Conservation (phyloP, 1,139 yeast species). For the Geotrichum macrosporum region DNA sequence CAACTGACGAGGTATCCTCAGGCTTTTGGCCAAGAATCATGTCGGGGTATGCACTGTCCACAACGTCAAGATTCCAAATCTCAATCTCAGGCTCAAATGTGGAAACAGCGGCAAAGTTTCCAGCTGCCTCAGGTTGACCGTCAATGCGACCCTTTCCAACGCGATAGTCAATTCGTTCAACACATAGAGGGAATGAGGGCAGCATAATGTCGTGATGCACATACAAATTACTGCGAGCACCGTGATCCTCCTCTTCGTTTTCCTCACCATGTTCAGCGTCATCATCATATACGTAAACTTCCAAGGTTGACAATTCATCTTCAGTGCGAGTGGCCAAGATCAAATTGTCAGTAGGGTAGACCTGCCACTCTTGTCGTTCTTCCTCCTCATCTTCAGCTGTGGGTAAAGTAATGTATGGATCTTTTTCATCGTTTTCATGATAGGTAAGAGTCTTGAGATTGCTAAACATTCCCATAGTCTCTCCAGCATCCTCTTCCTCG, state of each 20-base stretch:
- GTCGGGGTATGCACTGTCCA: constrained; percentile 94
- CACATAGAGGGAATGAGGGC: constrained; percentile 94
- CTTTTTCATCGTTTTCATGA: constrained; percentile 57
- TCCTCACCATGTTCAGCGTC: constrained; percentile 56
- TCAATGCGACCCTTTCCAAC: constrained; percentile 31
- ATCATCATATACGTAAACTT: constrained; percentile 91
- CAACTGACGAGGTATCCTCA: constrained; percentile 44
- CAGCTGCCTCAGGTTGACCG: constrained; percentile 42
- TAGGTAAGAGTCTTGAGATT: constrained; percentile 46
- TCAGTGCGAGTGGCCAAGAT: constrained; percentile 92
- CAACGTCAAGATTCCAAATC: constrained; percentile 89
- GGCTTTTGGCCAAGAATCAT: constrained; percentile 79
- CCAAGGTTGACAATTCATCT: constrained; percentile 88
- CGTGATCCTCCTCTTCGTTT: constrained; percentile 52
- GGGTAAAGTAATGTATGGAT: constrained; percentile 68
- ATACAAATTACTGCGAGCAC: constrained; percentile 62
- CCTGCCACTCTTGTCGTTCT: constrained; percentile 78
- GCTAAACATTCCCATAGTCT: constrained; percentile 41
- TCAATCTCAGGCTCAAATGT: constrained; percentile 97
- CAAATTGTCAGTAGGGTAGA: constrained; percentile 85
- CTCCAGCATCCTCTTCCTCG: constrained; percentile 61
- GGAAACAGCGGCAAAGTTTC: constrained; percentile 93
- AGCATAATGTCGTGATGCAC: constrained; percentile 96
- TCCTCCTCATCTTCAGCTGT: constrained; percentile 61
- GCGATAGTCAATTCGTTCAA: constrained; percentile 85